A percentile compares a stretch with the other conserved stretches of the same genome.
Evolutionary conservation across 2,329 filamentous ascomycete species (phyloP).

Genomic region (Microdochium trichocladiopsis): DNA sequence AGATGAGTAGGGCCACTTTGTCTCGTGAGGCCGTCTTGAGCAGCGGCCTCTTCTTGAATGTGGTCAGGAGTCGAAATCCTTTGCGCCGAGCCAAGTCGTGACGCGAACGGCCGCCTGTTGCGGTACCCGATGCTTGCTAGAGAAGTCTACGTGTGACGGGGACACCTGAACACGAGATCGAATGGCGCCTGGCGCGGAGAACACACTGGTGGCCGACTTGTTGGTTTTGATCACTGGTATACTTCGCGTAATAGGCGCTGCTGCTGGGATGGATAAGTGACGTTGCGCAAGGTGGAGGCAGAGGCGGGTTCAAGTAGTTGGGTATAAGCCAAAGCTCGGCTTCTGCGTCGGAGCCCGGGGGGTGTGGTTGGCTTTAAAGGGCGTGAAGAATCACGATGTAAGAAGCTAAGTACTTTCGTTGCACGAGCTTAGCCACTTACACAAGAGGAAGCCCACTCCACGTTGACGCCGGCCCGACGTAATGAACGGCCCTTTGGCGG

Average conservation of each 20-base stretch:
- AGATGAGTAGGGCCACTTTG: slow-evolving; percentile 60
- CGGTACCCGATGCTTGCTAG: not conserved
- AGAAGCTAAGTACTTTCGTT: not conserved
- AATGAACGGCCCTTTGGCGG: not conserved
- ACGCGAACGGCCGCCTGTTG: no score
- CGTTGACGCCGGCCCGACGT: not conserved
- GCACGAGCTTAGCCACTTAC: not conserved
- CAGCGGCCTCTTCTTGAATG: not conserved
- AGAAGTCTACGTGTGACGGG: no score
- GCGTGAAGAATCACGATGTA: not conserved
- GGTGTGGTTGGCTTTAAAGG: not conserved
- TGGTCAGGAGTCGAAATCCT: not conserved
- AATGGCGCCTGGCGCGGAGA: no score
- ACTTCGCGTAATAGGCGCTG: no score
- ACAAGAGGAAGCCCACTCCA: not conserved
- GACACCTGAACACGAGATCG: no score
- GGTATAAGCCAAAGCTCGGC: not conserved
- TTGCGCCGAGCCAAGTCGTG: not conserved
- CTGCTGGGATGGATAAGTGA: no score
- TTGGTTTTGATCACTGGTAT: no score
- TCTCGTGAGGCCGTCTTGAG: slow-evolving; percentile 12
- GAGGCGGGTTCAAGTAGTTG: not conserved
- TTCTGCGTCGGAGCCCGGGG: not conserved
- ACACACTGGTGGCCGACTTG: no score
- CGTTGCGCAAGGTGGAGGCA: no score